These are phyloP conservation scores for Sporobolomyces pararoseus DNA, from an alignment of 768 basidiomycete genomes.

Conservation along the genomic window DNA sequence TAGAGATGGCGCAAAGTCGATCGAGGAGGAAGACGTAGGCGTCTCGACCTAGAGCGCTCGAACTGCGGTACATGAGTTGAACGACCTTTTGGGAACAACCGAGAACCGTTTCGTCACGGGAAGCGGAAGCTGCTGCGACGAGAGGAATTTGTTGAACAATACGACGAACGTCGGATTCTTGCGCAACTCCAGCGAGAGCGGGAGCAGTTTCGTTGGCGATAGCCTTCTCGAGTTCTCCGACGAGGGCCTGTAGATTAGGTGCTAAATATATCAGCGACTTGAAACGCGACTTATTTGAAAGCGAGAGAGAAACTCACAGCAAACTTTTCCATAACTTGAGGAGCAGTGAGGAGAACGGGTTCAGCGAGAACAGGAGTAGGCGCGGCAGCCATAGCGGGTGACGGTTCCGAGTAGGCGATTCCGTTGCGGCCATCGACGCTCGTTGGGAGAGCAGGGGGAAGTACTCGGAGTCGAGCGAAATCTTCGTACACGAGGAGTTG, in stretches of 20 bases:
- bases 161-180: conserved; percentile 79
- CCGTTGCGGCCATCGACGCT: conserved; percentile 33
- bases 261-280: background rate
- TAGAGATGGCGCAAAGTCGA: conserved; percentile 79
- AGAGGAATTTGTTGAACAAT: conserved; percentile 76
- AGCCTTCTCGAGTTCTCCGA: conserved; percentile 72
- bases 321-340: conserved; percentile 87
- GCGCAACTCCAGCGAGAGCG: conserved; percentile 66
- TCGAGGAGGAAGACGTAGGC: conserved; percentile 78
- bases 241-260: conserved; percentile 53
- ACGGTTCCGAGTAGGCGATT: conserved; percentile 30
- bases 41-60: conserved; percentile 78
- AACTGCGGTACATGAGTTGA: conserved; percentile 85
- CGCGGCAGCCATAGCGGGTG: conserved; percentile 35
- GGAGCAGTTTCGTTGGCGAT: conserved; percentile 70
- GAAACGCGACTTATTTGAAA: background rate
- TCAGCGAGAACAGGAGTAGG: conserved; percentile 25
- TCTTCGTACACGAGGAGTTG: conserved; percentile 93
- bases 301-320: conserved; percentile 54
- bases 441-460: conserved; percentile 18
- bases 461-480: conserved; percentile 59
- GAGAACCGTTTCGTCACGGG: conserved; percentile 79
- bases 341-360: conserved; percentile 56
- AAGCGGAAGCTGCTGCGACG: conserved; percentile 71
- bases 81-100: conserved; percentile 96